Base-by-base conservation (phyloP, 2,329 filamentous ascomycete species). In the Verticillium alfalfae region DNA sequence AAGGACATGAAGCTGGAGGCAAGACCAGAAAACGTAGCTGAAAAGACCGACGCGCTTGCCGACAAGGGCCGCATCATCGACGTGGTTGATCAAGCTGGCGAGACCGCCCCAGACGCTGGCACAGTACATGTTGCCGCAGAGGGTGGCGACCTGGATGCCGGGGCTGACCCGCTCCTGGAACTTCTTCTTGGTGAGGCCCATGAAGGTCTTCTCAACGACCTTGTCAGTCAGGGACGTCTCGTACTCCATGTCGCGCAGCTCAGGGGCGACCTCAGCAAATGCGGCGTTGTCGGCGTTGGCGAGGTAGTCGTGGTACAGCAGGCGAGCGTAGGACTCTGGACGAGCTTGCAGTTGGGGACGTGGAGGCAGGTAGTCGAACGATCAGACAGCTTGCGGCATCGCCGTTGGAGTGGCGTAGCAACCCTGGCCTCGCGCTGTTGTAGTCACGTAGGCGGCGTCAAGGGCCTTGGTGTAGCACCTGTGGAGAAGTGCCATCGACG, bases 251-350 rank as follows among this genome's bases (percentile, higher is more conserved):
- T 92, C 89, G 66, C 88, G 86, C 64, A 94, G 79, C 76, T 93
- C 91, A 52, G 88, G 83, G 60, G 91, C 84, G 41, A 94, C 89
- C 67, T 92, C 89, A 64, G 85, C 84, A 71, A 94, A 95, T 61
- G 81, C 81, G 56, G 88, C 77, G 75, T 83, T 81, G 65, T 86
- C 81, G 57, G 90, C 86, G 75, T 92, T 84, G 74, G 80, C 79
- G 39, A 94, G 83, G 81, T 89, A 95, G 79, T 95, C 91, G 74
- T 94, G 92, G 84, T 95, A 95, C 62, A 94, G 81, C 66, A 95
- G 83, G 67, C 91, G 89, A 63, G 86, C 91, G 73, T 93, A 95
- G 18, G 90, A 93, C 81, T 95, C 73, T 90, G 82, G 64, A 95
- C 91, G 62, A 93, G 83, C 82, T 95, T 95, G 88, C 91, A 95